Conservation (phyloP, 2,329 filamentous ascomycete species). For the Botrytis galanthina region DNA sequence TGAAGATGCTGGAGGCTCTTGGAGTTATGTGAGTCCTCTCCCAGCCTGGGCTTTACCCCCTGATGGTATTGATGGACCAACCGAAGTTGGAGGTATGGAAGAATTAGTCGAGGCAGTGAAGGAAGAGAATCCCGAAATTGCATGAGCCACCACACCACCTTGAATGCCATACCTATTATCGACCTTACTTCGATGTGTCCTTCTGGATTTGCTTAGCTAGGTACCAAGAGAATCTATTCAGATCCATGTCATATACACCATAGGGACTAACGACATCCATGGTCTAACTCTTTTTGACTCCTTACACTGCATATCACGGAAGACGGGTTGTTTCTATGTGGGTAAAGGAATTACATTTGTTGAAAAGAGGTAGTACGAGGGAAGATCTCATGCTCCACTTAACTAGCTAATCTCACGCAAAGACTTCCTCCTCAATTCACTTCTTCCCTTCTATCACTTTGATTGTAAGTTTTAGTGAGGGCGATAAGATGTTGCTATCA, state of each 20-base stretch:
- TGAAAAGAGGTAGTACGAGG: not conserved
- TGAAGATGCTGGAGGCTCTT: conserved; percentile 75
- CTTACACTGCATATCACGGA: not conserved
- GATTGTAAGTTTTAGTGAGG: not conserved
- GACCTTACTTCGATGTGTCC: not conserved
- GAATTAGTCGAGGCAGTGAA: conserved; percentile 53
- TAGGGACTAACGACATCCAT: not conserved
- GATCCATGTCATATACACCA: not conserved
- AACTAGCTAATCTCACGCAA: not conserved
- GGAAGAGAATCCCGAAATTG: conserved; percentile 38
- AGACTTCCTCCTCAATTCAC: not conserved
- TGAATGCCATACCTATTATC: not conserved
- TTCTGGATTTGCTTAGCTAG: conserved; percentile 3
- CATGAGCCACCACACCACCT: conserved; percentile 22
- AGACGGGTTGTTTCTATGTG: not conserved
- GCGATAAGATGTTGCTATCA: not conserved
- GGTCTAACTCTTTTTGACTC: not conserved
- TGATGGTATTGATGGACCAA: conserved; percentile 55
- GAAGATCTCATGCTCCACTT: not conserved
- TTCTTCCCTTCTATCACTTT: not conserved
- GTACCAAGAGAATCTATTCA: not conserved
- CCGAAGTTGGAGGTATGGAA: conserved; percentile 60
- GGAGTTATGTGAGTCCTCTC: conserved; percentile 83
- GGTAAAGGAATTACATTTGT: not conserved
- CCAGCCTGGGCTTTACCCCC: conserved; percentile 87